phyloP scores from a whole-genome alignment of 2,329 filamentous ascomycete species.

The Epichloe brachyelytri region DNA sequence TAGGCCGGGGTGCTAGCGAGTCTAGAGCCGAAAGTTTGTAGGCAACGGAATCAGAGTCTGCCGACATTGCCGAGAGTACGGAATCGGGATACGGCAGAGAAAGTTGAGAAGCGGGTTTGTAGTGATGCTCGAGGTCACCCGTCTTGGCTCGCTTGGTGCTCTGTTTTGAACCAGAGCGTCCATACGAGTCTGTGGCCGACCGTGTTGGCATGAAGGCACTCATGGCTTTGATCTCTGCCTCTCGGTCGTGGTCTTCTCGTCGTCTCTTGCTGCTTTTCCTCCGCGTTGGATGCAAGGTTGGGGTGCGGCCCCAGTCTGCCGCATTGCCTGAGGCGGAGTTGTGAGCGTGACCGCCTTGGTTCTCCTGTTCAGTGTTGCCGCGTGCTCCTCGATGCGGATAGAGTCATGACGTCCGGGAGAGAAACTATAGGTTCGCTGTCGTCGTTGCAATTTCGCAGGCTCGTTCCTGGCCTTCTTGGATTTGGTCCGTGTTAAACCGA shows the following conservation, averaged over 20 bases:
- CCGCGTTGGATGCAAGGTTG: slow-evolving; percentile 45
- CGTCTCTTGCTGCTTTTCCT: slow-evolving; percentile 68
- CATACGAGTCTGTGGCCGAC: slow-evolving; percentile 44
- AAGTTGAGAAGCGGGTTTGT: slow-evolving; percentile 54
- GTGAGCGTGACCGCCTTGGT: slow-evolving; percentile 7
- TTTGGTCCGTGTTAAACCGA: slow-evolving; percentile 11
- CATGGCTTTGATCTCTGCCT: slow-evolving; percentile 83
- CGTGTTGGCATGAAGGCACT: slow-evolving; percentile 55
- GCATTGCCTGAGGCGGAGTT: neutral
- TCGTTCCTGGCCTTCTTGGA: slow-evolving; percentile 30
- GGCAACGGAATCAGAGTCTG: slow-evolving; percentile 54
- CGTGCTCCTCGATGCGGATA: slow-evolving; percentile 27
- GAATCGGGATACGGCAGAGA: slow-evolving; percentile 65
- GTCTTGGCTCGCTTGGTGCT: slow-evolving; percentile 55
- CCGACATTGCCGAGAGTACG: slow-evolving; percentile 63
- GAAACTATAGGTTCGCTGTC: slow-evolving; percentile 45
- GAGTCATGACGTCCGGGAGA: slow-evolving; percentile 46
- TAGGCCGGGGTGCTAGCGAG: slow-evolving; percentile 74
- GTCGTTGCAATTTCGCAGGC: slow-evolving; percentile 34
- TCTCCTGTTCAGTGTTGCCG: neutral
- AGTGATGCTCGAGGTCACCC: slow-evolving; percentile 36
- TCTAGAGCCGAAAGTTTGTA: slow-evolving; percentile 73
- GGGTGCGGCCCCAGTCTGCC: slow-evolving; percentile 20
- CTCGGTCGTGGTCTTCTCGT: slow-evolving; percentile 61
- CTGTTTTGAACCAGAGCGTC: slow-evolving; percentile 46